These are phyloP conservation scores for Cercospora zeina DNA, from an alignment of 2,329 filamentous ascomycete species.

Conservation along the genomic window DNA sequence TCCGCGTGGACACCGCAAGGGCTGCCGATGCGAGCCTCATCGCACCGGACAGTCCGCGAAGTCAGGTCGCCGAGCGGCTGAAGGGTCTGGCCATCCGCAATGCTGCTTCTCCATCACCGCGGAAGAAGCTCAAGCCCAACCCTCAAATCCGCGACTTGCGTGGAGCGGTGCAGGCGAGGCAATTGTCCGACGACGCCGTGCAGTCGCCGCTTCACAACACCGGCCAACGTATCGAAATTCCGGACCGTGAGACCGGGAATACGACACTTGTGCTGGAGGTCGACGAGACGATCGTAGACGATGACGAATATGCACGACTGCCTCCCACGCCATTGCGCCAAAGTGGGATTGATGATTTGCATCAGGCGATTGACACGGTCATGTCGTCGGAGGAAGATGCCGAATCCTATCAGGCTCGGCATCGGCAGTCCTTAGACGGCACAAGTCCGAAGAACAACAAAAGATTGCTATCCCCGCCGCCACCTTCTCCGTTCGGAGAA, in stretches of 20 bases:
- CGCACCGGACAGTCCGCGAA: slow-evolving; percentile 35
- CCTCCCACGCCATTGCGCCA: slow-evolving; percentile 10
- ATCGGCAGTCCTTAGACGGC: neutral
- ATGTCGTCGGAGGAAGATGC: slow-evolving; percentile 6
- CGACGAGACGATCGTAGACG: slow-evolving; percentile 1
- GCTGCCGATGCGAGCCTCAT: slow-evolving; percentile 4
- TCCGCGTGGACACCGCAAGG: slow-evolving; percentile 21
- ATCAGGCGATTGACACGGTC: slow-evolving; percentile 8
- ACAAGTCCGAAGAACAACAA: slow-evolving; percentile 17
- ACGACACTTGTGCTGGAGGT: slow-evolving; percentile 13
- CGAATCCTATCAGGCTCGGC: neutral
- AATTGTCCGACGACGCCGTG: neutral
- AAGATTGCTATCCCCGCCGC: slow-evolving; percentile 24
- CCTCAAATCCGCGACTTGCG: slow-evolving; percentile 7
- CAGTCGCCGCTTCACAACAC: slow-evolving; percentile 4
- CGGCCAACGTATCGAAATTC: slow-evolving; percentile 12
- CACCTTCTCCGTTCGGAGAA: slow-evolving; percentile 21
- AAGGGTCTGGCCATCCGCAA: slow-evolving; percentile 28
- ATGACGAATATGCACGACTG: slow-evolving; percentile 8
- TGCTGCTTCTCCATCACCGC: slow-evolving; percentile 20
- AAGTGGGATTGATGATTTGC: slow-evolving; percentile 1
- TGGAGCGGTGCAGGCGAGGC: slow-evolving; percentile 8
- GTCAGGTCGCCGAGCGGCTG: slow-evolving; percentile 35
- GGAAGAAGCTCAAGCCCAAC: slow-evolving; percentile 31
- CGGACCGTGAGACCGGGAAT: slow-evolving; percentile 17